Evolutionary conservation across 306 rosid species (phyloP), one percentile per base, ranked within the genome.

Genomic region (Gleditsia sinensis): DNA sequence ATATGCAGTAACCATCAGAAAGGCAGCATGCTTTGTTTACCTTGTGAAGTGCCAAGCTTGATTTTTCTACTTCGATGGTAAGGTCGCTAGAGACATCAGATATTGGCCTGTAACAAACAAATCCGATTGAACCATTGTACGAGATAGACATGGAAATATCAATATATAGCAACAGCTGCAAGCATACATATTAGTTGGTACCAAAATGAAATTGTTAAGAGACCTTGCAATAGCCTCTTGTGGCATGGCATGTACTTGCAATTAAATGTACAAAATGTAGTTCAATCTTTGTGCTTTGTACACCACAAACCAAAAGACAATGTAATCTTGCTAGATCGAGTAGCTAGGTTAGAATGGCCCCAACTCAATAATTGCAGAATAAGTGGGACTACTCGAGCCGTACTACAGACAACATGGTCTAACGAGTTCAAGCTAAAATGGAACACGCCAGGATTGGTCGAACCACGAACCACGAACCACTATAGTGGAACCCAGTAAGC

Each of bases 21-120:
- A 12, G 37, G 55, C 23, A 25, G 55, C 12, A 42, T 65, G 39
- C 25, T 57, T 61, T 32, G 19, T 58, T 76, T 67, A 87, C 94
- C 91, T 89, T 87, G 80, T 89, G 94, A 53, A 89, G 94, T 46
- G 94, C 84, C 49, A 89, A 85, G 85, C 82, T 85, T 6, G 94
- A 85, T 19, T 86, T 67, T 76, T 88, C 94, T 9, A 89, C 81
- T 70, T 89, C 94, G 4, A 89, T 76, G 21, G 84, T 80, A 51
- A 89, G 87, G 74, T 89, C 94, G 21, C 94, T 89, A 34, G 94
- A 85, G 67, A 87, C 94, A 72, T 89, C 94, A 49, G 94, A 89
- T 46, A 89, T 85, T 56, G 94, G 91, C 94, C 94, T 89, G 94
- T 67, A 77, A 73, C n/a, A 80, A 1, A 42, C 9, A 30, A 57